Conservation (phyloP, 2,329 filamentous ascomycete genomes). For the Aspergillus bombycis region DNA sequence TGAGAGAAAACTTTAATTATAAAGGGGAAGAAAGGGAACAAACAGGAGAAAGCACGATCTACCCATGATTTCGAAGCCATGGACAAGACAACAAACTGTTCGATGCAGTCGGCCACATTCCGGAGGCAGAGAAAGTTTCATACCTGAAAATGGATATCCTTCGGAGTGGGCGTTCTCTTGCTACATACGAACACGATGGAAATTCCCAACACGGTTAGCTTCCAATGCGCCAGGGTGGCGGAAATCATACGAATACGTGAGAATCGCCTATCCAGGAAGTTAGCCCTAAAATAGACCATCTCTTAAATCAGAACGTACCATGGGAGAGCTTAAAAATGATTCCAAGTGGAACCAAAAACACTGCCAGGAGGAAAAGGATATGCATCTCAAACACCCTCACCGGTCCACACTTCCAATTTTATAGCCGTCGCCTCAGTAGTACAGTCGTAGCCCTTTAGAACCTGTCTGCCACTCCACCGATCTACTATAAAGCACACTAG, state of each 20-base stretch:
- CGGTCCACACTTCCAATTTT: background rate
- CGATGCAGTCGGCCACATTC: background rate
- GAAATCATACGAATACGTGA: background rate
- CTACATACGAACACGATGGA: background rate
- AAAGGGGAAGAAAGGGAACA: background rate
- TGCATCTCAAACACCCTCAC: background rate
- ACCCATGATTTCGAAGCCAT: background rate
- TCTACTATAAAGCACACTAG: background rate
- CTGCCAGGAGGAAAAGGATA: background rate
- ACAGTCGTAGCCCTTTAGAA: background rate
- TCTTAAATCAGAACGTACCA: background rate
- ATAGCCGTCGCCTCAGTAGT: background rate
- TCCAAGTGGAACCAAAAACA: background rate
- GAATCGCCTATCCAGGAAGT: background rate
- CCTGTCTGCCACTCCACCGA: background rate
- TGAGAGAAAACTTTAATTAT: background rate
- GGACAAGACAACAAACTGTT: background rate
- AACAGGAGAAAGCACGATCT: background rate
- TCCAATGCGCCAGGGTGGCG: background rate
- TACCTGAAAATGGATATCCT: background rate
- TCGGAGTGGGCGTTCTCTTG: background rate
- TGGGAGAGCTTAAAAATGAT: background rate
- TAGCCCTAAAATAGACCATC: background rate
- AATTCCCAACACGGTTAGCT: background rate
- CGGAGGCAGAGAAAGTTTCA: background rate